Percentiles rank a stretch among this genome's conserved stretches.
phyloP scores from a whole-genome alignment of 495 filamentous ascomycete genomes.

The Pyrenula massariospora region DNA sequence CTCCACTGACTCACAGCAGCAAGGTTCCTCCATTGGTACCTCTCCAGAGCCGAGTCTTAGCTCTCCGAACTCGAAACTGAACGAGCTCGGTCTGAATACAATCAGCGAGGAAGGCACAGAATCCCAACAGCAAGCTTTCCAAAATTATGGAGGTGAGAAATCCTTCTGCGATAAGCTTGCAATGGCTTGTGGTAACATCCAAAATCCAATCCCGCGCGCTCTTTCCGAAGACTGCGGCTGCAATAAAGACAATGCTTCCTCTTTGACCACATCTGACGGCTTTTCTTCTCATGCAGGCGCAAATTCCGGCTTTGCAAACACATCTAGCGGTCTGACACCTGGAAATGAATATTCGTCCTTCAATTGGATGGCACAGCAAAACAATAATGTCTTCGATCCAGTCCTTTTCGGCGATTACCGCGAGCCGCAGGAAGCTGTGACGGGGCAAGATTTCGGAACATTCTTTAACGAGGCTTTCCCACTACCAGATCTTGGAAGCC shows the following conservation, averaged over 20 bases:
- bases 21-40: constrained; percentile 77
- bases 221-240: background rate
- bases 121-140: constrained; percentile 14
- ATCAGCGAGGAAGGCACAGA: constrained; percentile 15
- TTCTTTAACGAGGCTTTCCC: constrained; percentile 89
- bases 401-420: constrained; percentile 88
- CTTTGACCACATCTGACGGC: constrained; percentile 7
- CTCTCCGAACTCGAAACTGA: constrained; percentile 27
- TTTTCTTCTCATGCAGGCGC: constrained; percentile 1
- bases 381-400: constrained; percentile 82
- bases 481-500: constrained; percentile 58
- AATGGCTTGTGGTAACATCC: constrained; percentile 60
- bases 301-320: constrained; percentile 1
- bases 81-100: constrained; percentile 13
- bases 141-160: constrained; percentile 39
- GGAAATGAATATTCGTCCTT: constrained; percentile 30
- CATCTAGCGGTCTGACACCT: constrained; percentile 6
- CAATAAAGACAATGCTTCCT: constrained; percentile 35
- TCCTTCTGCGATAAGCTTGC: constrained; percentile 59
- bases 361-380: constrained; percentile 75
- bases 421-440: constrained; percentile 69
- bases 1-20: constrained; percentile 44
- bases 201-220: constrained; percentile 46
- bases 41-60: constrained; percentile 55
- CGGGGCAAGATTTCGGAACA: constrained; percentile 55